Evolutionary conservation across 495 filamentous ascomycete genomes (phyloP), one percentile per base, ranked within the genome.

Genomic region (Elasticomyces elasticus): DNA sequence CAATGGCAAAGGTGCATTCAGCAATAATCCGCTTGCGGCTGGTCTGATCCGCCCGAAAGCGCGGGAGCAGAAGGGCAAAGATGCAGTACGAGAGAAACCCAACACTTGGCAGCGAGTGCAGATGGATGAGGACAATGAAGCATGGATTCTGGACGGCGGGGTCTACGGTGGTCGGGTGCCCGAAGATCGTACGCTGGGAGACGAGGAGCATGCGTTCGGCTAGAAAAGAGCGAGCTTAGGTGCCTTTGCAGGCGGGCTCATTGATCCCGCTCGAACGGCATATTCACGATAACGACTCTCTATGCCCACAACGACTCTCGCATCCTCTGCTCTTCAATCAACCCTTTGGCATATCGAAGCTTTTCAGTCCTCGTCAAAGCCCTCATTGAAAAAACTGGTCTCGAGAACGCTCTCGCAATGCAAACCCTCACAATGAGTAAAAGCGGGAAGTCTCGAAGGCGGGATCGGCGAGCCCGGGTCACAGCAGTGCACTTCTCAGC

Each of bases 111-210:
- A 90, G 44, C 79, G 88, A 56, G 91, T 95, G 0, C 94, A 97
- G 65, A 89, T 96, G 69, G 87, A 94, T 61, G 74, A 81, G 35
- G 85, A 89, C 66, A 96, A 95, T 60, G 91, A 95, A 69, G 79
- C 77, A n/a, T 83, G 90, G 70, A 95, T 95, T 56, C 69, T 95
- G 5, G 85, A 95, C 69, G 91, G 91, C 0, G 86, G 91, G 11
- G 62, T 79, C 4, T 81, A 85, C 67, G 86, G 87, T 58, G 70
- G 62, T 1, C 54, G 50, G 48, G 64, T 55, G 51, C 33, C 44
- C 7, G 61, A 48, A 54, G 76, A 63, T 69, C 74, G 68, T 61
- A 67, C 38, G 62, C 58, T 58, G 59, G 72, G 64, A 37, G 72
- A 55, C 51, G 71, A 78, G 51, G 74, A 78, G 55, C 73, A 66